Base-by-base conservation (phyloP, 2,329 filamentous ascomycete genomes). In the Arthroderma sp. region DNA sequence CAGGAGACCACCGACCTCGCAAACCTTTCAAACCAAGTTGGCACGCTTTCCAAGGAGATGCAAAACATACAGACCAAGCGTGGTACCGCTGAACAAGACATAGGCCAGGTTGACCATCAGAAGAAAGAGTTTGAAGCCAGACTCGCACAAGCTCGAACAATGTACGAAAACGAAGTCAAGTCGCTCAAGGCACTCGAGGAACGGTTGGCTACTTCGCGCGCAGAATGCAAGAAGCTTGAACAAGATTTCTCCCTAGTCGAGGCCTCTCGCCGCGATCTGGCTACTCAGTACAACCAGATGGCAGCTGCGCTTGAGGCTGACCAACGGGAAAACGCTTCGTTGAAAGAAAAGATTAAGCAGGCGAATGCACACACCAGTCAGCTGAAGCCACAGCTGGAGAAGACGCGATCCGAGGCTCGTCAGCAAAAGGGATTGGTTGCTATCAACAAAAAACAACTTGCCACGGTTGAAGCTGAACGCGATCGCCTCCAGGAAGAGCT, bases 401-500 rank as follows among this genome's bases (percentile, higher is more conserved):
- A 96, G 76, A 79, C 95, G 65, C 90, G 87, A 70, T 88, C 86
- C 11, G 90, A 96, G 65, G 90, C 90, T 25, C 84, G 93, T 43
- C 93, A 97, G 71, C 91, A 97, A 68, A 97, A 95, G 75, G 93
- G 93, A 17, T 79, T 97, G 63, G 91, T 95, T 31, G 91, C 93
- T 44, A 98, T 98, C 74, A 96, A 96, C 75, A 97, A 94, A 79
- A 98, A 98, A 76, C 93, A 98, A 73, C 77, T 97, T 60, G 82
- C 86, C 37, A 96, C 91, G 0, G 88, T 86, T 58, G 93, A 98
- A 71, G 82, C 81, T 52, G 91, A 97, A 70, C 82, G 88, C 33
- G 91, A 97, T 60, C 91, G 88, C 76, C 77, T 95, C 39, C 91
- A 90, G 74, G 76, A 77, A 1, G 91, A 97, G 70, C 85, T 86